Evolutionary conservation across 2,329 filamentous ascomycete genomes (phyloP), one percentile per base, ranked within the genome.

Genomic region (Blastomyces parvus): DNA sequence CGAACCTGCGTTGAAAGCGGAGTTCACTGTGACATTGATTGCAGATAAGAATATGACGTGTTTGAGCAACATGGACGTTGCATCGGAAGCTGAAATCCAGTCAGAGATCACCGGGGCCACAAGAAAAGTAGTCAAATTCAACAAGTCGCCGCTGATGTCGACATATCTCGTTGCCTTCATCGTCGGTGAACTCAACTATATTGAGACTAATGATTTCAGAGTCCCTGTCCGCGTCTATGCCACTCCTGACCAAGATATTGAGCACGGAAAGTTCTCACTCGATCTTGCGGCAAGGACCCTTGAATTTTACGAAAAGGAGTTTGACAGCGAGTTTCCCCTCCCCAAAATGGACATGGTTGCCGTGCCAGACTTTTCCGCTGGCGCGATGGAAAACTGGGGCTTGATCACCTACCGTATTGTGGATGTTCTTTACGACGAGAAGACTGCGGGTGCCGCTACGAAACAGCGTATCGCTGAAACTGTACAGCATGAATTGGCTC

Each of bases 351-450:
- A 96, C 77, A 94, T 96, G 88, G 87, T 96, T 69, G 92, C 93
- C 55, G 92, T 97, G 72, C 93, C 93, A 19, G 93, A 97, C 74
- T 97, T 97, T 74, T 91, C 91, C 60, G 91, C 91, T 59, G 93
- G 93, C 66, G 93, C 92, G 64, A 97, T 97, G 92, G 92, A 97
- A 82, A 97, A 97, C 76, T 97, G 93, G 93, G 93, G 93, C 73
- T 81, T 97, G 61, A 86, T 97, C 69, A 97, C 93, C 7, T 97
- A 97, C 79, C 88, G 93, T 67, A 89, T 96, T 27, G 92, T 97
- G 42, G 91, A 95, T 72, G 77, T 97, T 57, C 83, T 97, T 64
- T 85, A 96, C 66, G 93, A 97, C 70, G 91, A 97, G 77, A 94
- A 95, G 82, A 89, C 85, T 2, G 94, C 90, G 71, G 89, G 91